Evolutionary conservation across 1,284 basidiomycete genomes (phyloP).

Genomic region (Polyporus tsugae): DNA sequence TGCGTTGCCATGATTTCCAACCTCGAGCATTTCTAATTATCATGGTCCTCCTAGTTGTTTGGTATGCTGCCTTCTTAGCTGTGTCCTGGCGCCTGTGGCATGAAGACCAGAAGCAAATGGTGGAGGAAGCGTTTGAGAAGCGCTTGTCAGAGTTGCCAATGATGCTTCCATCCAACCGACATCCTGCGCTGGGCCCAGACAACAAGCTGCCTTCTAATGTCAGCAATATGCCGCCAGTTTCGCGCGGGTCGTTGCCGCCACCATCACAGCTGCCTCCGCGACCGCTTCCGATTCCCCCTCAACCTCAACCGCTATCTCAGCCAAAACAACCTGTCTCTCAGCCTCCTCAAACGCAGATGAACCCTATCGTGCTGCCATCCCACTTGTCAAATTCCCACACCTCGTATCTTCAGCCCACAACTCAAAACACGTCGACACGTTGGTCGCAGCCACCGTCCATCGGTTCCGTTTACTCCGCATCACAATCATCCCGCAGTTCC

Average conservation of each 20-base stretch:
- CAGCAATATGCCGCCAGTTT: neutral
- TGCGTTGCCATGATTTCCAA: constrained; percentile 42
- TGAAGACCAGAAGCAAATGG: constrained; percentile 12
- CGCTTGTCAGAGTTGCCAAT: constrained; percentile 35
- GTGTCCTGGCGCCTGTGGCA: constrained; percentile 44
- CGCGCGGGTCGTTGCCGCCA: constrained; percentile 1
- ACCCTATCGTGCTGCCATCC: neutral
- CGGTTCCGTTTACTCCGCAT: neutral
- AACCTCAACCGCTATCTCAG: neutral
- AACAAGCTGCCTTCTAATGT: neutral
- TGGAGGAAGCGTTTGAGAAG: constrained; percentile 24
- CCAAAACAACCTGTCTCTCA: neutral
- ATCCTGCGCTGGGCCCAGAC: constrained; percentile 12
- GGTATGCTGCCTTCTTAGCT: constrained; percentile 48
- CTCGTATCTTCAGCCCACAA: neutral
- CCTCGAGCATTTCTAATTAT: neutral
- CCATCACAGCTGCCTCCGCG: neutral
- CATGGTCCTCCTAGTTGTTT: constrained; percentile 42
- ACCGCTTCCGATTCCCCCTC: neutral
- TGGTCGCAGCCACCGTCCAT: constrained; percentile 14
- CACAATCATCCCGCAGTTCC: neutral
- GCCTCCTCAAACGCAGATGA: neutral
- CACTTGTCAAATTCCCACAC: neutral
- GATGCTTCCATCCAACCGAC: constrained; percentile 35
- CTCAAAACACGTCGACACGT: neutral